These are phyloP conservation scores for Sugiyamaella boreocaroliniensis DNA, from an alignment of 805 yeast genomes.

Conservation along the genomic window DNA sequence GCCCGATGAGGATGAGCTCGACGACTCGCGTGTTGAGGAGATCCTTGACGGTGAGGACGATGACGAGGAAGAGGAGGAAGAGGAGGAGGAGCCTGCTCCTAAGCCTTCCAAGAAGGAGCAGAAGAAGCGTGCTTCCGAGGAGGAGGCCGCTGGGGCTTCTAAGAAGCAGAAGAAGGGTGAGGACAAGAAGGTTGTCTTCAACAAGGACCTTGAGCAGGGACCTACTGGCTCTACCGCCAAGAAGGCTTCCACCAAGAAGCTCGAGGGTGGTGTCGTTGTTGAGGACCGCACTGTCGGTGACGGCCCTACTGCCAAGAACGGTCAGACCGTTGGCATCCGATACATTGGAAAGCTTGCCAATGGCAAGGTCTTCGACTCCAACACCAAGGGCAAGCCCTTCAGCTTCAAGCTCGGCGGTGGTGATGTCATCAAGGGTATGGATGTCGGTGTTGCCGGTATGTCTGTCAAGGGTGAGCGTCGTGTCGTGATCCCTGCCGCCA, in stretches of 20 bases:
- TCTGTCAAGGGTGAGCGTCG: slow-evolving; percentile 98
- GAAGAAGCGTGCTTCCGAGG: slow-evolving; percentile 33
- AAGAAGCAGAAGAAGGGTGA: slow-evolving; percentile 30
- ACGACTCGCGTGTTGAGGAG: slow-evolving; percentile 32
- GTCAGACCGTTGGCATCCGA: slow-evolving; percentile 90
- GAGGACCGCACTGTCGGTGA: slow-evolving; percentile 90
- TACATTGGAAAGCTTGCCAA: slow-evolving; percentile 96
- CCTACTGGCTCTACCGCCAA: slow-evolving; percentile 49
- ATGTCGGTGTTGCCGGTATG: slow-evolving; percentile 98
- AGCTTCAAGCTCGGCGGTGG: slow-evolving; percentile 87
- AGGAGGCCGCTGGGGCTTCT: slow-evolving; percentile 25
- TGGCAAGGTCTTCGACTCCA: slow-evolving; percentile 95
- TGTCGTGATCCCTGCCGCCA: slow-evolving; percentile 88
- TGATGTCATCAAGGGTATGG: slow-evolving; percentile 98
- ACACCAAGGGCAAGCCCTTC: slow-evolving; percentile 96
- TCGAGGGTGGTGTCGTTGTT: slow-evolving; percentile 86
- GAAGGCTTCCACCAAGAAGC: slow-evolving; percentile 52
- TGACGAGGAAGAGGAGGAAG: slow-evolving; percentile 44
- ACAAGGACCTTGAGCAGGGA: slow-evolving; percentile 88
- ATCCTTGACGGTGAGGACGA: slow-evolving; percentile 58
- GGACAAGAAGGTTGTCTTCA: slow-evolving; percentile 80
- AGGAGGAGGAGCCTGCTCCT: slow-evolving; percentile 49
- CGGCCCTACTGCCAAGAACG: slow-evolving; percentile 82
- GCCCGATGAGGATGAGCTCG: slow-evolving; percentile 30
- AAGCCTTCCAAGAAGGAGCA: slow-evolving; percentile 42